Evolutionary conservation across 768 basidiomycete genomes (phyloP).

Genomic region (Trametes meyenii): DNA sequence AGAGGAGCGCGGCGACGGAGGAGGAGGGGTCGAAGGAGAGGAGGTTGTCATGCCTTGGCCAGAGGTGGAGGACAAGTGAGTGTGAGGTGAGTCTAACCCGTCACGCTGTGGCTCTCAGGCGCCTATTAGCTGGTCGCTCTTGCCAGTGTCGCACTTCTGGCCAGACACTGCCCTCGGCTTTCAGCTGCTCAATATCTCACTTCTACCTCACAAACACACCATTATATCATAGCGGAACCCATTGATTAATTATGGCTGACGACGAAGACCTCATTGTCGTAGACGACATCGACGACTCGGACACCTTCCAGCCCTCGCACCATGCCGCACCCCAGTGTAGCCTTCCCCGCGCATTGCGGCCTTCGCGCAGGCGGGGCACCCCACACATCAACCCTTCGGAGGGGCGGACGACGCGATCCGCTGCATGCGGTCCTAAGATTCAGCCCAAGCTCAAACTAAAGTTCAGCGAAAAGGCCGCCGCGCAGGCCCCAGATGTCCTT

Average conservation of each 20-base stretch:
- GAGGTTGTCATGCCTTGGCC: slow-evolving; percentile 68
- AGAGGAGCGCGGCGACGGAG: slow-evolving; percentile 63
- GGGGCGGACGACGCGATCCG: slow-evolving; percentile 30
- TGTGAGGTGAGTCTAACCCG: slow-evolving; percentile 6
- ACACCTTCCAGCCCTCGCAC: slow-evolving; percentile 21
- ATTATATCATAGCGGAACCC: too few relatives aligned
- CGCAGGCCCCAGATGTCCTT: slow-evolving; percentile 83
- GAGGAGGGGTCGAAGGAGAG: slow-evolving; percentile 69
- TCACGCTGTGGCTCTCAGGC: too few relatives aligned
- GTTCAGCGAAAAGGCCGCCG: slow-evolving; percentile 79
- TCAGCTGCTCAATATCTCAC: too few relatives aligned
- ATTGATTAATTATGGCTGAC: slow-evolving; percentile 21
- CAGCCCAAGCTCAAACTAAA: slow-evolving; percentile 85
- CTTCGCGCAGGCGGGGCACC: slow-evolving; percentile 23
- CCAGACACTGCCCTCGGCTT: too few relatives aligned
- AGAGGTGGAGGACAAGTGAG: slow-evolving; percentile 53
- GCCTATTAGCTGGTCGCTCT: too few relatives aligned
- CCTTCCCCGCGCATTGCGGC: slow-evolving; percentile 25
- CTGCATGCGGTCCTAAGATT: slow-evolving; percentile 26
- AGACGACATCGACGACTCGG: slow-evolving; percentile 32
- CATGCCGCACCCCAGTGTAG: slow-evolving; percentile 20
- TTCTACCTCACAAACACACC: background rate
- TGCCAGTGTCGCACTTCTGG: background rate
- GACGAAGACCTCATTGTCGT: slow-evolving; percentile 34
- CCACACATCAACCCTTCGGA: slow-evolving; percentile 28